A percentile compares a stretch with the other conserved stretches of the same genome.
These are phyloP conservation scores for Fusarium odoratissimum DNA, from an alignment of 2,329 filamentous ascomycete genomes.

Conservation along the genomic window DNA sequence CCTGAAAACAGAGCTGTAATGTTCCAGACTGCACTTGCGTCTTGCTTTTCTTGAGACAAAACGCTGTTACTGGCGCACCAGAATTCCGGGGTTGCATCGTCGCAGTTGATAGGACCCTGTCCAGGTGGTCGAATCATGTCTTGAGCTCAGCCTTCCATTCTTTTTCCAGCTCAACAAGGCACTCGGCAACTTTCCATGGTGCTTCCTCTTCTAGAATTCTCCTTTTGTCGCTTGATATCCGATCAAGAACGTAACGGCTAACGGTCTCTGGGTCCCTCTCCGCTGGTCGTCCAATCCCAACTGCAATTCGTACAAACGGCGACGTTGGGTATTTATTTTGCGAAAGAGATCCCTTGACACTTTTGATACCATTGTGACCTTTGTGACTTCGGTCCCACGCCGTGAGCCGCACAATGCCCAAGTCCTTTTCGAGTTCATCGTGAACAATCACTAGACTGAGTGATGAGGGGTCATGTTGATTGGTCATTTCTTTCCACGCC, in stretches of 20 bases:
- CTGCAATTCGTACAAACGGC: constrained; percentile 71
- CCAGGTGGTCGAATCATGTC: constrained; percentile 6
- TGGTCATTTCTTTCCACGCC: constrained; percentile 71
- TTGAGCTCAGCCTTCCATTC: constrained; percentile 50
- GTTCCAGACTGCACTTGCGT: background rate
- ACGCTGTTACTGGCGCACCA: background rate
- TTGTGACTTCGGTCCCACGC: constrained; percentile 72
- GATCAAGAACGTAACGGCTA: constrained; percentile 79
- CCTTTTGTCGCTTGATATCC: constrained; percentile 68
- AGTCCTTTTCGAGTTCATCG: constrained; percentile 82
- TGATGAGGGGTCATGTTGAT: constrained; percentile 47
- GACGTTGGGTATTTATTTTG: constrained; percentile 55
- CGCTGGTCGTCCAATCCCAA: constrained; percentile 88
- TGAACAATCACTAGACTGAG: constrained; percentile 80
- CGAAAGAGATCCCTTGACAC: constrained; percentile 65
- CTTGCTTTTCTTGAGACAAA: background rate
- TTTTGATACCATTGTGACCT: constrained; percentile 82
- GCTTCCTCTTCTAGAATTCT: constrained; percentile 63
- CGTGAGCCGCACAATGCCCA: constrained; percentile 75
- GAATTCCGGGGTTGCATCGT: background rate
- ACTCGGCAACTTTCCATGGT: constrained; percentile 62
- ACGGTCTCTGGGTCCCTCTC: constrained; percentile 76
- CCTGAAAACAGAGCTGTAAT: background rate
- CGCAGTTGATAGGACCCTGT: background rate
- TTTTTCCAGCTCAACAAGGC: constrained; percentile 59